Evolutionary conservation across 495 filamentous ascomycete genomes (phyloP).

Genomic region (Paragyromitra xinjiangensis): DNA sequence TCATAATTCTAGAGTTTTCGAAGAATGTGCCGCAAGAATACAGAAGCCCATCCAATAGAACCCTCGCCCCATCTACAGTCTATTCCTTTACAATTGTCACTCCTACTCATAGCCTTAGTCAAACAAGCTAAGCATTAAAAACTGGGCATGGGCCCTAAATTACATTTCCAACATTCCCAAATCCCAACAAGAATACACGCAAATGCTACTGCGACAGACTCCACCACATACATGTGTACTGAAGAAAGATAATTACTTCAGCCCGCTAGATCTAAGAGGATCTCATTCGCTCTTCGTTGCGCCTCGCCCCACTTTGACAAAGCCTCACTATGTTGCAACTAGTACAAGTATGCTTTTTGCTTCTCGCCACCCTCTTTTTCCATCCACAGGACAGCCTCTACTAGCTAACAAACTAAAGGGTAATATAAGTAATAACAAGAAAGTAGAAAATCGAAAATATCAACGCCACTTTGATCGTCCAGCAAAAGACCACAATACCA

Average conservation of each 20-base stretch:
- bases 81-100: too few relatives aligned
- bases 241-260: background rate
- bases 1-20: too few relatives aligned
- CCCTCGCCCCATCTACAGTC: too few relatives aligned
- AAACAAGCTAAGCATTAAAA: too few relatives aligned
- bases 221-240: too few relatives aligned
- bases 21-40: too few relatives aligned
- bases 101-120: too few relatives aligned
- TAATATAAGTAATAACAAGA: conserved; percentile 42
- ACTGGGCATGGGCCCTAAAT: too few relatives aligned
- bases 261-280: background rate
- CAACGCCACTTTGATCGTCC: conserved; percentile 17
- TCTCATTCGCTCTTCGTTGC: background rate
- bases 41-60: too few relatives aligned
- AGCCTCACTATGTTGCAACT: conserved; percentile 13
- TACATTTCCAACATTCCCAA: too few relatives aligned
- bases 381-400: background rate
- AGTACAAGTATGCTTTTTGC: background rate
- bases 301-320: background rate
- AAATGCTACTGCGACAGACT: too few relatives aligned
- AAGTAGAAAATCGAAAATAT: background rate
- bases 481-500: conserved; percentile 9
- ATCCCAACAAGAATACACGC: too few relatives aligned
- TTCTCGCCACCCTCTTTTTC: background rate
- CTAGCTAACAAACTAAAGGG: background rate